Conservation (phyloP, 345 rosid species). For the Hibiscus syriacus region DNA sequence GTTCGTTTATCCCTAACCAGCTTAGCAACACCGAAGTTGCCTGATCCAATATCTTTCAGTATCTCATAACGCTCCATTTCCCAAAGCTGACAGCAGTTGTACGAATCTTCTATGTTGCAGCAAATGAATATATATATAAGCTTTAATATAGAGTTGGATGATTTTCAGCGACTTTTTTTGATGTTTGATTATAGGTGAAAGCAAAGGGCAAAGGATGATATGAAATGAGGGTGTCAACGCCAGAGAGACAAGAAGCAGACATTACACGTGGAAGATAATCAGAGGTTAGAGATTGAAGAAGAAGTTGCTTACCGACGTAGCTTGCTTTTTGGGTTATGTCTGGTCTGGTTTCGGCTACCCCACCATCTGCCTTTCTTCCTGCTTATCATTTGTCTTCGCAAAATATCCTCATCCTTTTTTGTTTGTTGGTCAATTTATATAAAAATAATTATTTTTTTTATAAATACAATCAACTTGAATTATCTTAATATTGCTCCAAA, state of each 20-base stretch:
- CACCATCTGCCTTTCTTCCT: background rate
- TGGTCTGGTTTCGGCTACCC: background rate
- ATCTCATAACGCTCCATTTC: too few species aligned
- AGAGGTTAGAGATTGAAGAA: background rate
- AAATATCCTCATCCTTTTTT: background rate
- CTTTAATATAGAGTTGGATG: background rate
- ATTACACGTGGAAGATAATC: background rate
- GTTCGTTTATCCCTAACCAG: constrained; percentile 57
- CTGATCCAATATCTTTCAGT: too few species aligned
- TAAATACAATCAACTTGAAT: too few species aligned
- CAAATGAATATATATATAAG: too few species aligned
- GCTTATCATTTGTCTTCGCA: background rate
- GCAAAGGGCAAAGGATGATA: constrained; percentile 5
- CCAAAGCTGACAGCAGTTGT: constrained; percentile 39
- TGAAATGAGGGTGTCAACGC: constrained; percentile 9
- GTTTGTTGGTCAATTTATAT: background rate
- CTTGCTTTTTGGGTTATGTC: constrained; percentile 9
- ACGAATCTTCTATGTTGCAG: background rate
- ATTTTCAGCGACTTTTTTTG: background rate
- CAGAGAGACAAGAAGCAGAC: background rate
- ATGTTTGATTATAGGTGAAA: background rate
- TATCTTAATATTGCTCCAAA: too few species aligned
- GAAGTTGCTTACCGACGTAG: constrained; percentile 7
- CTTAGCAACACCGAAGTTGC: too few species aligned
- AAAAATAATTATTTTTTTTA: too few species aligned